Conservation (phyloP, 2,329 filamentous ascomycete species). For the Emergomyces africanus region DNA sequence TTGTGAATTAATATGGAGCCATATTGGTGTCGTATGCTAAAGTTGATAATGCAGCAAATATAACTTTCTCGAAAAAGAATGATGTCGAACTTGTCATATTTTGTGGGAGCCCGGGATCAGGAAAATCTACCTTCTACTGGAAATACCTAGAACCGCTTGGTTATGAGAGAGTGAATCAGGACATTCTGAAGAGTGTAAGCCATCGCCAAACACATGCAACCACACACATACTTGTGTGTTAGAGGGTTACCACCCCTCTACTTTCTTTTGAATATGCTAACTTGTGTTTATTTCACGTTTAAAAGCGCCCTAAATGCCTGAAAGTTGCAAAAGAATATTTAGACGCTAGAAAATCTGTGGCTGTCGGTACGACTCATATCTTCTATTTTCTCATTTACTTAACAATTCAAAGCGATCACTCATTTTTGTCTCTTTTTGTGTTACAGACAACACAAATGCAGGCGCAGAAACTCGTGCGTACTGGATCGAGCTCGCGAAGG, state of each 20-base stretch:
- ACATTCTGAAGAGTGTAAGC: constrained; percentile 60
- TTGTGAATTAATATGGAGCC: neutral
- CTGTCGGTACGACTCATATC: constrained; percentile 49
- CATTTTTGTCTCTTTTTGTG: constrained; percentile 1
- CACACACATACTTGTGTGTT: neutral
- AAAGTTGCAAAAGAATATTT: constrained; percentile 58
- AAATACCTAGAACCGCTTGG: constrained; percentile 61
- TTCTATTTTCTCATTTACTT: neutral
- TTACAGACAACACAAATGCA: constrained; percentile 85
- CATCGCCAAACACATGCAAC: neutral
- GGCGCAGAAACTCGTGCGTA: constrained; percentile 62
- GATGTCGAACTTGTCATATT: constrained; percentile 67
- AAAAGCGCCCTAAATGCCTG: constrained; percentile 52
- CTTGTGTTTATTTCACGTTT: constrained; percentile 5
- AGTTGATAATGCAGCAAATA: constrained; percentile 10
- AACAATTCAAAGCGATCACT: constrained; percentile 6
- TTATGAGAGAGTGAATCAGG: constrained; percentile 83
- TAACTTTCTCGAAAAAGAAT: constrained; percentile 46
- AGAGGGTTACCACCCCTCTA: neutral
- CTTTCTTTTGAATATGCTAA: neutral
- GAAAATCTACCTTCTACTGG: constrained; percentile 88
- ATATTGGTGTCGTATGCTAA: neutral
- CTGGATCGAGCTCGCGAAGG: constrained; percentile 65
- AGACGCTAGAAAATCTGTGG: constrained; percentile 53
- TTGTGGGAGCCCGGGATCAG: constrained; percentile 77